A percentile compares a stretch with the other conserved stretches of the same genome.
phyloP scores from a whole-genome alignment of 192 early-diverging fungal genomes.

The Umbelopsis vinacea region DNA sequence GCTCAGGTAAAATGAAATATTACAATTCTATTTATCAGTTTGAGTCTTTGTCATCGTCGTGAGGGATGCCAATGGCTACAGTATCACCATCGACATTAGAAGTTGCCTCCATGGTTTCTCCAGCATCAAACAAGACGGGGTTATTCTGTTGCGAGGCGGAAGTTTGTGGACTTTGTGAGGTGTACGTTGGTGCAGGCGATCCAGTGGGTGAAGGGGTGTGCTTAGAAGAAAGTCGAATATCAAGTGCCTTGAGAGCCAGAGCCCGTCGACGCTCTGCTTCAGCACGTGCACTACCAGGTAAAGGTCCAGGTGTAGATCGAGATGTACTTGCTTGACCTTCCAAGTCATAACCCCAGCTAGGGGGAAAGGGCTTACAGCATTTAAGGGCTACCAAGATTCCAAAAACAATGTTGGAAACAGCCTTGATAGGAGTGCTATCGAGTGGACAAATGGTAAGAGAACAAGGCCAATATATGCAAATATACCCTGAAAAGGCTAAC shows the following conservation, averaged over 20 bases:
- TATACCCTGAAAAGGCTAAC: slow-evolving; percentile 12
- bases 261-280: slow-evolving; percentile 74
- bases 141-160: background rate
- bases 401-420: slow-evolving; percentile 65
- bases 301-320: slow-evolving; percentile 35
- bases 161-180: background rate
- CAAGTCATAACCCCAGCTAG: slow-evolving; percentile 43
- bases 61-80: background rate
- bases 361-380: slow-evolving; percentile 56
- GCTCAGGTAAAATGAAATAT: background rate
- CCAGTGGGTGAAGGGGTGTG: slow-evolving; percentile 6
- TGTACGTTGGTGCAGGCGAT: background rate
- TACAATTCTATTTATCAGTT: background rate
- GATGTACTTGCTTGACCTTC: slow-evolving; percentile 43
- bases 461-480: background rate
- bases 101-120: background rate
- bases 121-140: slow-evolving; percentile 19
- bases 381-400: slow-evolving; percentile 57
- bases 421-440: slow-evolving; percentile 63
- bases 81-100: slow-evolving; percentile 6
- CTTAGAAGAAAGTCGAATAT: slow-evolving; percentile 56
- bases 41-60: slow-evolving; percentile 2
- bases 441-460: background rate
- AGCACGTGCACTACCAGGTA: slow-evolving; percentile 56
- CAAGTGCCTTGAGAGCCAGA: slow-evolving; percentile 67